Conservation (phyloP, 805 yeast genomes). For the Yarrowia deformans region DNA sequence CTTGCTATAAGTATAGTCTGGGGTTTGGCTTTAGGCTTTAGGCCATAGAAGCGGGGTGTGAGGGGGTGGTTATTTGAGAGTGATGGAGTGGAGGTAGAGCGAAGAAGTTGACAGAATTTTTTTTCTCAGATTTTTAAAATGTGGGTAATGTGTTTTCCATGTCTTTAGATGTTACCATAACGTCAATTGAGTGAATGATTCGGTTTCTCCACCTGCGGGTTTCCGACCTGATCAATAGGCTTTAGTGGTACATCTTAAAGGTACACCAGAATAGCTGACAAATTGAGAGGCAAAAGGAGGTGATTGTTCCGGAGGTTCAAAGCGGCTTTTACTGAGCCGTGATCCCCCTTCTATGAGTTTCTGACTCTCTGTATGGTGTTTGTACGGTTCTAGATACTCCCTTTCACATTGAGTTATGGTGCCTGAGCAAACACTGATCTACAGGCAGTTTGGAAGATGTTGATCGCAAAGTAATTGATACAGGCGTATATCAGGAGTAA, state of each 20-base stretch:
- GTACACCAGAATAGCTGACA: not conserved
- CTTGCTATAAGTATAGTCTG: not conserved
- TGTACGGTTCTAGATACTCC: too few species aligned
- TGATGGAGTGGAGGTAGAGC: not conserved
- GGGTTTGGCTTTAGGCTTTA: slow-evolving; percentile 32
- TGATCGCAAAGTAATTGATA: too few species aligned
- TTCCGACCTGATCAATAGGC: not conserved
- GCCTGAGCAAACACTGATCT: slow-evolving; percentile 6
- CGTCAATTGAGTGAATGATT: not conserved
- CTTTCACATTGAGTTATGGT: slow-evolving; percentile 9
- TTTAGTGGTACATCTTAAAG: not conserved
- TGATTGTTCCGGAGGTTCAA: too few species aligned
- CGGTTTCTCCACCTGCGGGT: not conserved
- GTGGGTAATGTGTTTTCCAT: not conserved
- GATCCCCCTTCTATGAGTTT: too few species aligned
- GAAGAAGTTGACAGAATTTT: not conserved
- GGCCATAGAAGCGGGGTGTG: slow-evolving; percentile 13
- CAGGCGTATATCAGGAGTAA: too few species aligned
- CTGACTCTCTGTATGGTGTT: too few species aligned
- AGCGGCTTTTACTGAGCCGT: too few species aligned
- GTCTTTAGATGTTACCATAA: not conserved
- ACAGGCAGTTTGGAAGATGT: too few species aligned
- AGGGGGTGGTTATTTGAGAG: not conserved
- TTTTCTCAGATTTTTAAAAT: not conserved
- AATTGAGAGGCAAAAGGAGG: not conserved